These are phyloP conservation scores for Avena sativa DNA, from an alignment of 176 grass and related monocot species.

Conservation along the genomic window DNA sequence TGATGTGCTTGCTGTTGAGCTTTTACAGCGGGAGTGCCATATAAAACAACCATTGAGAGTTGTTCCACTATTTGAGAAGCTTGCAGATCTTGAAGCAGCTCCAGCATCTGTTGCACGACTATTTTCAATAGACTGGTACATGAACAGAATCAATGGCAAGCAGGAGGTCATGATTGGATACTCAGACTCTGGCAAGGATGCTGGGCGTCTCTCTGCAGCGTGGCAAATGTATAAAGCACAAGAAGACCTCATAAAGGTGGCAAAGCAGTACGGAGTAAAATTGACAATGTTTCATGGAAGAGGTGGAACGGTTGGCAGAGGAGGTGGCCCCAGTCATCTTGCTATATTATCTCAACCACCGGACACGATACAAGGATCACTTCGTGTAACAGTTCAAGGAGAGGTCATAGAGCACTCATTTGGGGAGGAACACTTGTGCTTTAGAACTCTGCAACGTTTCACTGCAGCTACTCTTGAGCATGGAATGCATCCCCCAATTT, in stretches of 20 bases:
- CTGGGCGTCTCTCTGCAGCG: slow-evolving; percentile 90
- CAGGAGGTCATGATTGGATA: slow-evolving; percentile 99
- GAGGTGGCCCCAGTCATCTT: slow-evolving; percentile 94
- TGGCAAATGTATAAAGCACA: slow-evolving; percentile 99
- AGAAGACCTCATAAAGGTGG: slow-evolving; percentile 97
- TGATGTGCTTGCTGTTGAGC: slow-evolving; percentile 94
- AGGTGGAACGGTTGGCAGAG: slow-evolving; percentile 96
- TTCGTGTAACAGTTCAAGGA: slow-evolving; percentile 94
- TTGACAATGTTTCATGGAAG: slow-evolving; percentile 99
- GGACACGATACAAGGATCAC: slow-evolving; percentile 86
- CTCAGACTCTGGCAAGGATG: slow-evolving; percentile 98
- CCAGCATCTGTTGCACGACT: slow-evolving; percentile 83
- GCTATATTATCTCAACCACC: slow-evolving; percentile 96
- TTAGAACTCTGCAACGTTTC: slow-evolving; percentile 95
- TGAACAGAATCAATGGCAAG: slow-evolving; percentile 89
- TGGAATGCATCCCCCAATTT: slow-evolving; percentile 94
- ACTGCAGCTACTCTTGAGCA: slow-evolving; percentile 95
- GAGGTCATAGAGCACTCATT: slow-evolving; percentile 98
- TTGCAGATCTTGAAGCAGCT: slow-evolving; percentile 90
- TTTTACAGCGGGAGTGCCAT: slow-evolving; percentile 86
- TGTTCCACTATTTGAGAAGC: slow-evolving; percentile 97
- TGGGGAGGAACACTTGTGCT: slow-evolving; percentile 93
- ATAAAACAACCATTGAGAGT: slow-evolving; percentile 84
- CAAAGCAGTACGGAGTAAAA: slow-evolving; percentile 91
- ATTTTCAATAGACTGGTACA: slow-evolving; percentile 97